Conservation (phyloP, 768 basidiomycete species). For the Pilatotrama ljubarskyi region DNA sequence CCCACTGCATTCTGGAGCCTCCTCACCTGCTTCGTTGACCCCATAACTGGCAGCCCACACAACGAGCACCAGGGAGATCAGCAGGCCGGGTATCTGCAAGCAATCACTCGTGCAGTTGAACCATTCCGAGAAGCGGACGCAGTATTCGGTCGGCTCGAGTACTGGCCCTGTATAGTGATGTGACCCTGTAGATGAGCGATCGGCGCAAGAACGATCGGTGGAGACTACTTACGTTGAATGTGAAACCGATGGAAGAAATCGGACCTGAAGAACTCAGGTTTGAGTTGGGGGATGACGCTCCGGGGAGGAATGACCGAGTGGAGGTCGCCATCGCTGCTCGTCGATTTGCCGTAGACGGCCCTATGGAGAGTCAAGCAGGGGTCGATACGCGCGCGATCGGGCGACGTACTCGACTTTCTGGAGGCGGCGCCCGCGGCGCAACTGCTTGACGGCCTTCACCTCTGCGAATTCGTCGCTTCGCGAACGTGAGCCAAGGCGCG, state of each 20-base stretch:
- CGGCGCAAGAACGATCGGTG: slow-evolving; percentile 7
- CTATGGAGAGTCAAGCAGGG: slow-evolving; percentile 37
- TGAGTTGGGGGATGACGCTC: slow-evolving; percentile 68
- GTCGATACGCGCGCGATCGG: neutral
- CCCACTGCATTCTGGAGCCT: slow-evolving; percentile 39
- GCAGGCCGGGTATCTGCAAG: slow-evolving; percentile 70
- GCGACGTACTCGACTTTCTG: slow-evolving; percentile 80
- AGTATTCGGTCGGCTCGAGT: slow-evolving; percentile 79
- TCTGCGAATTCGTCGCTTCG: slow-evolving; percentile 88
- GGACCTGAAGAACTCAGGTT: slow-evolving; percentile 78
- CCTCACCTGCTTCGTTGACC: slow-evolving; percentile 73
- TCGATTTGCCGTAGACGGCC: slow-evolving; percentile 76
- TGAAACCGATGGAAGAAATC: slow-evolving; percentile 85
- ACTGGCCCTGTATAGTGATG: slow-evolving; percentile 66
- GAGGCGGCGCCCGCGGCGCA: slow-evolving; percentile 73
- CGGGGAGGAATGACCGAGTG: slow-evolving; percentile 42
- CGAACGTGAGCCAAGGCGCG: slow-evolving; percentile 8
- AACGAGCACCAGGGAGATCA: slow-evolving; percentile 78
- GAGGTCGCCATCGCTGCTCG: slow-evolving; percentile 42
- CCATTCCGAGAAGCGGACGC: slow-evolving; percentile 68
- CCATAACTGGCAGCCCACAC: slow-evolving; percentile 92
- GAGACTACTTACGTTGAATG: slow-evolving; percentile 65
- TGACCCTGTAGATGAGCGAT: slow-evolving; percentile 5
- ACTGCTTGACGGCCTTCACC: slow-evolving; percentile 85
- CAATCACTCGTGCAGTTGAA: slow-evolving; percentile 54